Conservation (phyloP, 2,329 filamentous ascomycete genomes). For the Tolypocladium paradoxum region DNA sequence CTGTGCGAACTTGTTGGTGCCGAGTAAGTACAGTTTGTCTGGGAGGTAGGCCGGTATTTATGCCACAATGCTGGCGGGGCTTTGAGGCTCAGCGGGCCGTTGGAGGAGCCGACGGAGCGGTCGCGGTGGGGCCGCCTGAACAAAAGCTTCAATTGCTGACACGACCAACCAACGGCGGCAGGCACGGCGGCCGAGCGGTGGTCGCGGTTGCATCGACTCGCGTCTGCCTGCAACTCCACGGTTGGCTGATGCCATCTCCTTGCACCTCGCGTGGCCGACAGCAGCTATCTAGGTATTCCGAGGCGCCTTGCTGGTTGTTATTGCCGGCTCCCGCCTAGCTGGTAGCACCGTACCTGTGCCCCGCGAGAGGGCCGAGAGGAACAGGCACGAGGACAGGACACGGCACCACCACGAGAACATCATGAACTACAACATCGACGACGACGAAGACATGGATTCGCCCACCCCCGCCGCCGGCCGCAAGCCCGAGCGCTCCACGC, state of each 20-base stretch:
- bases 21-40: too few relatives aligned
- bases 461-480: too few relatives aligned
- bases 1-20: too few relatives aligned
- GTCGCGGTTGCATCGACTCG: too few relatives aligned
- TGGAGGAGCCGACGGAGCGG: background rate
- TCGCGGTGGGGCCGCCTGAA: background rate
- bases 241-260: background rate
- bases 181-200: background rate
- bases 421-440: background rate
- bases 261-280: background rate
- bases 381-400: background rate
- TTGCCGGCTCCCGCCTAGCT: background rate
- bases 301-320: background rate
- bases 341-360: background rate
- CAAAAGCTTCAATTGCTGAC: too few relatives aligned
- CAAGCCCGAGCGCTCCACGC: constrained; percentile 2
- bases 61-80: too few relatives aligned
- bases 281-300: background rate
- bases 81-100: too few relatives aligned
- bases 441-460: too few relatives aligned
- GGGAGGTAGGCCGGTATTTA: too few relatives aligned
- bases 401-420: background rate
- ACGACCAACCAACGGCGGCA: background rate
- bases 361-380: background rate
- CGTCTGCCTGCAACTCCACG: background rate